Percentiles rank a stretch among this genome's conserved stretches.
Conservation (phyloP, 106 monocot species). For the Dendrobium huoshanense region DNA sequence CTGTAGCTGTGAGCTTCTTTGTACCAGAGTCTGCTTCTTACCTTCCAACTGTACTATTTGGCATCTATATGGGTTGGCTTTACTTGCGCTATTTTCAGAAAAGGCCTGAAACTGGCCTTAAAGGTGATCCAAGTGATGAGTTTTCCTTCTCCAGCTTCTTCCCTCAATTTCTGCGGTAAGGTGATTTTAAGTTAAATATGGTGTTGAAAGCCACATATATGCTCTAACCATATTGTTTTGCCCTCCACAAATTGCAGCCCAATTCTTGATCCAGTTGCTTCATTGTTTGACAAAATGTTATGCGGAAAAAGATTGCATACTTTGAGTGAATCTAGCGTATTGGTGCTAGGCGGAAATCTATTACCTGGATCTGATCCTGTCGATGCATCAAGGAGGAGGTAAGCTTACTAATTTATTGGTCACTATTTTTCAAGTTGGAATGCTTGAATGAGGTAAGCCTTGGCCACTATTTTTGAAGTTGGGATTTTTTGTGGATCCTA, state of each 20-base stretch:
- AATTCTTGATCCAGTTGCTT: conserved; percentile 76
- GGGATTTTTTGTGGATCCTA: background rate
- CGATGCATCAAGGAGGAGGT: conserved; percentile 89
- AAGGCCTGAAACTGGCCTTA: conserved; percentile 79
- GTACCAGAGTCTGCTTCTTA: conserved; percentile 38
- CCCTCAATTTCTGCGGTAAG: conserved; percentile 74
- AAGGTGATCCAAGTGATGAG: conserved; percentile 95
- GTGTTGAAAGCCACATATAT: background rate
- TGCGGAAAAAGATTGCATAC: conserved; percentile 68
- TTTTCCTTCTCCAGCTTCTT: conserved; percentile 92
- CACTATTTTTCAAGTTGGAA: background rate
- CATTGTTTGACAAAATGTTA: conserved; percentile 58
- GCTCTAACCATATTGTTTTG: conserved; percentile 6
- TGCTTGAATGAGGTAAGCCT: background rate
- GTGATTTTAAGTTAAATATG: background rate
- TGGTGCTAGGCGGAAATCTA: conserved; percentile 37
- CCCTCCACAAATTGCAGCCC: conserved; percentile 37
- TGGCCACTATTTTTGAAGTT: background rate
- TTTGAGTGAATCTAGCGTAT: conserved; percentile 31
- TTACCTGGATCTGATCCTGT: conserved; percentile 94
- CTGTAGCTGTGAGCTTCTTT: conserved; percentile 59
- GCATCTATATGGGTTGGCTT: conserved; percentile 84
- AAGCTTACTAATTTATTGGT: conserved; percentile 12
- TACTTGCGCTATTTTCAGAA: conserved; percentile 91
- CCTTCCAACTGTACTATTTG: conserved; percentile 77